A percentile compares a stretch with the other conserved stretches of the same genome.
phyloP scores from a whole-genome alignment of 2,329 filamentous ascomycete species.

The Colletotrichum karsti region DNA sequence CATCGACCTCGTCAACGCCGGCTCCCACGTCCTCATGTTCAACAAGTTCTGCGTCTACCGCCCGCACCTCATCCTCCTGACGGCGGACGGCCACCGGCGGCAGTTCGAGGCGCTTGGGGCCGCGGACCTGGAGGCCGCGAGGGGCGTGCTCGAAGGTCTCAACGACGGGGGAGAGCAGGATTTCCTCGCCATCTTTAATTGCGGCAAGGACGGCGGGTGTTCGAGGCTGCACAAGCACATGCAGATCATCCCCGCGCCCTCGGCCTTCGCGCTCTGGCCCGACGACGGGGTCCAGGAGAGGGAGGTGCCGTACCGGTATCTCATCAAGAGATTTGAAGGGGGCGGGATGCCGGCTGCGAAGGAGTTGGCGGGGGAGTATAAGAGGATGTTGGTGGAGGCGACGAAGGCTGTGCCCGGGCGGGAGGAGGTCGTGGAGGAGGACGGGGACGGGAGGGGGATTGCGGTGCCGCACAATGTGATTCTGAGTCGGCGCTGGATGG shows the following conservation, averaged over 20 bases:
- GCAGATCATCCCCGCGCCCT: conserved; percentile 47
- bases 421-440: not conserved
- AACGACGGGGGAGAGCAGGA: conserved; percentile 28
- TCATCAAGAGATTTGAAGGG: conserved; percentile 37
- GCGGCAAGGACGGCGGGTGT: conserved; percentile 51
- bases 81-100: conserved; percentile 52
- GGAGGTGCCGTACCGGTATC: conserved; percentile 45
- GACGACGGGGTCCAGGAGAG: conserved; percentile 22
- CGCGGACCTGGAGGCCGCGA: conserved; percentile 48
- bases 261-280: conserved; percentile 37
- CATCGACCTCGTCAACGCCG: conserved; percentile 45
- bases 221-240: conserved; percentile 59
- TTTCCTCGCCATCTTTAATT: conserved; percentile 56
- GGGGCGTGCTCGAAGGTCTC: not conserved
- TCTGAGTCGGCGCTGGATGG: conserved; percentile 50
- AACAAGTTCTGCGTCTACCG: conserved; percentile 59
- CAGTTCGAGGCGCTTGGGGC: conserved; percentile 51
- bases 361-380: conserved; percentile 35
- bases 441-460: conserved; percentile 3
- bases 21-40: conserved; percentile 53
- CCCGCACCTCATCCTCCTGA: conserved; percentile 57
- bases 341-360: not conserved
- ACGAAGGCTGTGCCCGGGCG: conserved; percentile 14
- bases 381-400: conserved; percentile 33
- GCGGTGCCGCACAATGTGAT: conserved; percentile 54